These are phyloP conservation scores for Tricladium varicosporioides DNA, from an alignment of 2,329 filamentous ascomycete species.

Conservation along the genomic window DNA sequence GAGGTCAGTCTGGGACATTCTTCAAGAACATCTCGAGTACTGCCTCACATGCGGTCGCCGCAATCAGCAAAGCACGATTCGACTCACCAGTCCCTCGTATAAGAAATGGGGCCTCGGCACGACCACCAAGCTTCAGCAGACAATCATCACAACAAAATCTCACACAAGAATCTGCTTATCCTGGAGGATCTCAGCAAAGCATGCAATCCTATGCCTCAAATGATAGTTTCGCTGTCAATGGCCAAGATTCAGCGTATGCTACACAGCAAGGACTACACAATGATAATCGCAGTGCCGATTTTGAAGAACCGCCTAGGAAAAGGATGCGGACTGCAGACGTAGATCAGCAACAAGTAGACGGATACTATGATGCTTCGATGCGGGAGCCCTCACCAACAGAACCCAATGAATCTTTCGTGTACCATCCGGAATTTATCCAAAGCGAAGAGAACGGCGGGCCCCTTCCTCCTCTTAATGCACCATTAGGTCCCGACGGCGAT, in stretches of 20 bases:
- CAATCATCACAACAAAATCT: conserved; percentile 68
- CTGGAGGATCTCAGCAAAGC: conserved; percentile 80
- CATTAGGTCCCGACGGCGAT: conserved; percentile 64
- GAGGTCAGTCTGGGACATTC: conserved; percentile 77
- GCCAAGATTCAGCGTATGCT: conserved; percentile 65
- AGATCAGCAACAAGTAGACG: conserved; percentile 36
- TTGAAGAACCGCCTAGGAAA: conserved; percentile 78
- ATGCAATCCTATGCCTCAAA: conserved; percentile 70
- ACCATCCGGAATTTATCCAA: conserved; percentile 45
- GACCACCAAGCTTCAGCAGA: conserved; percentile 68
- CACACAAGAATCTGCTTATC: conserved; percentile 62
- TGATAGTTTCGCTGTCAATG: conserved; percentile 63
- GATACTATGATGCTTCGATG: conserved; percentile 53
- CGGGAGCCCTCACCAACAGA: conserved; percentile 70
- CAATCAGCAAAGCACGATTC: conserved; percentile 93
- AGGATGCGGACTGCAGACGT: conserved; percentile 56
- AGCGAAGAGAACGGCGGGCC: conserved; percentile 56
- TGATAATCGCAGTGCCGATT: conserved; percentile 46
- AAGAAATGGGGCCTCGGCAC: conserved; percentile 56
- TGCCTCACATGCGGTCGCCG: conserved; percentile 88
- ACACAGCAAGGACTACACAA: conserved; percentile 49
- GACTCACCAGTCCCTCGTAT: conserved; percentile 77
- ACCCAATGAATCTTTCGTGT: conserved; percentile 75
- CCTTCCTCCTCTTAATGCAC: conserved; percentile 62
- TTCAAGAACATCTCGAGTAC: conserved; percentile 96